Percentiles rank a stretch among this genome's conserved stretches.
Conservation (phyloP, 2,329 filamentous ascomycete genomes). For the Fonsecaea multimorphosa region DNA sequence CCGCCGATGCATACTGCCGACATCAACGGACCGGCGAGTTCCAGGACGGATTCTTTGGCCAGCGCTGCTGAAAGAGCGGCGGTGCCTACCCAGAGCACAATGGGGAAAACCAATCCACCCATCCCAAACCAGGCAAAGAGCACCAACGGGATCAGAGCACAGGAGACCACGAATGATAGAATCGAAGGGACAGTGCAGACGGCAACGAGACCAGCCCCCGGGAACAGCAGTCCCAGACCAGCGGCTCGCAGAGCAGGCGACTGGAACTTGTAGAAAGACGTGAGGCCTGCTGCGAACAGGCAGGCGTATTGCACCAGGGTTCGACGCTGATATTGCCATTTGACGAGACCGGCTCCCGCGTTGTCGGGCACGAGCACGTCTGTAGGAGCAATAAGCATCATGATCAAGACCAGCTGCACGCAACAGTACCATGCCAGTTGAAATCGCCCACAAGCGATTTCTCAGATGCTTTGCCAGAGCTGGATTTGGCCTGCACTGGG, state of each 20-base stretch:
- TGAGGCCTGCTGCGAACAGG: slow-evolving; percentile 24
- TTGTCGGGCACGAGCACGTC: slow-evolving; percentile 33
- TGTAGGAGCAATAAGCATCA: slow-evolving; percentile 5
- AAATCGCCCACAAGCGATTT: slow-evolving; percentile 30
- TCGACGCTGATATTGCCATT: slow-evolving; percentile 32
- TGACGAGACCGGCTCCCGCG: slow-evolving; percentile 28
- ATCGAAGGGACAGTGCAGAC: slow-evolving; percentile 30
- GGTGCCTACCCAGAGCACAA: slow-evolving; percentile 30
- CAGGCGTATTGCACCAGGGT: slow-evolving; percentile 30
- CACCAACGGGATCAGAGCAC: slow-evolving; percentile 28
- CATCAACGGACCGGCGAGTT: slow-evolving; percentile 17
- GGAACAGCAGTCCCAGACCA: slow-evolving; percentile 24
- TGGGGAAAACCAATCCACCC: slow-evolving; percentile 31
- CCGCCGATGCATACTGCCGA: slow-evolving; percentile 24
- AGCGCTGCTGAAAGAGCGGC: slow-evolving; percentile 23
- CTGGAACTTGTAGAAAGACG: slow-evolving; percentile 29
- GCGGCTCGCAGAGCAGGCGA: slow-evolving; percentile 28
- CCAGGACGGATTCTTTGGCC: slow-evolving; percentile 26
- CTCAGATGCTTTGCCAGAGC: slow-evolving; percentile 5
- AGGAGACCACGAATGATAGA: slow-evolving; percentile 22
- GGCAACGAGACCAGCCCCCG: slow-evolving; percentile 31
- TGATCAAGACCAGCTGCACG: background rate
- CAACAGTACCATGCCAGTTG: slow-evolving; percentile 24
- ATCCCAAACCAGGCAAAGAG: slow-evolving; percentile 35
- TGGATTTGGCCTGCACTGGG: slow-evolving; percentile 13